Evolutionary conservation across 176 grass and related monocot species (phyloP).

Genomic region (Elymus sibiricus): DNA sequence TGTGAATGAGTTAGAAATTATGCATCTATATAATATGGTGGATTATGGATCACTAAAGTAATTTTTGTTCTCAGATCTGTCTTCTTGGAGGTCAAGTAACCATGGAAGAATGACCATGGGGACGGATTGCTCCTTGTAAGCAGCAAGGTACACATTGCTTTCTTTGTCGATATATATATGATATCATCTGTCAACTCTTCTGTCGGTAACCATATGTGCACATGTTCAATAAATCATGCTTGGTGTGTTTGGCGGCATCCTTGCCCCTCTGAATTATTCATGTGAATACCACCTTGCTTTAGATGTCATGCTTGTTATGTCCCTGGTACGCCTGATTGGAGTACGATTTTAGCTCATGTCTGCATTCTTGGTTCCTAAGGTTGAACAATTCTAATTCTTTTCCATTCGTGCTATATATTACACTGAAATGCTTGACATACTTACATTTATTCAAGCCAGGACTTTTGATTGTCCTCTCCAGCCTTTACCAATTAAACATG

Average conservation of each 20-base stretch:
- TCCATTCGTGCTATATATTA: not conserved
- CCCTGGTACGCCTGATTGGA: not conserved
- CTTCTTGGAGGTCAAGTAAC: no score
- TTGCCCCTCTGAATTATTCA: not conserved
- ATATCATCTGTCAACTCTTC: no score
- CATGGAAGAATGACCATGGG: no score
- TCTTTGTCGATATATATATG: no score
- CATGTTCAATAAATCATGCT: not conserved
- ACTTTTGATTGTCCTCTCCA: slow-evolving; percentile 66
- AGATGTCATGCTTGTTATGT: not conserved
- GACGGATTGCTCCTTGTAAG: no score
- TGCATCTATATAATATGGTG: no score
- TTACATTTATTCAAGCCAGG: not conserved
- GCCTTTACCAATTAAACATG: slow-evolving; percentile 46
- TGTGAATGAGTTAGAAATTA: no score
- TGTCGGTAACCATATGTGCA: no score
- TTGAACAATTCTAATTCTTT: not conserved
- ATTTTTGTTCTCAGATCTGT: no score
- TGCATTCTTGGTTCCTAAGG: not conserved
- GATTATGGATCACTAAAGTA: no score
- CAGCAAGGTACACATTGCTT: no score
- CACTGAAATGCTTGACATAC: not conserved
- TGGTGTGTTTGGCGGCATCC: not conserved
- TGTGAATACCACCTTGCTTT: not conserved
- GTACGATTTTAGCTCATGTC: not conserved